Base-by-base conservation (phyloP, 2,329 filamentous ascomycete species). In the Onygena corvina region DNA sequence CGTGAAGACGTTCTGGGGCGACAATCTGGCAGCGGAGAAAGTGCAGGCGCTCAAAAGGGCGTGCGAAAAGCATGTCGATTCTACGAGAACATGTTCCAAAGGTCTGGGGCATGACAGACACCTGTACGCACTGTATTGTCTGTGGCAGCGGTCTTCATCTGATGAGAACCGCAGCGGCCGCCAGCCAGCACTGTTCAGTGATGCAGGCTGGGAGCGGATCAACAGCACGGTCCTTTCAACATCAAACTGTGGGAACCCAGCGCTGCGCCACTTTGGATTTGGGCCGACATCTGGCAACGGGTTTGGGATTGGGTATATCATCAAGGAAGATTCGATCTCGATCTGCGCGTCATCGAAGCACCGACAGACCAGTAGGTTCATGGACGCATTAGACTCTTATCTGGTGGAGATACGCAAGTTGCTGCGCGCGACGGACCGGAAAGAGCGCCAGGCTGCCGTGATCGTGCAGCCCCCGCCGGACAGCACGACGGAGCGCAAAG, bases 171-270 rank as follows among this genome's bases (percentile, higher is more conserved):
- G 56, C 25, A 70, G 71, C 30, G 55, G 61, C 23, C 62, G 59
- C 50, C 72, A 59, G 61, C 74, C 92, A 0, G 71, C 81, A 4
- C 76, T 98, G 50, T 98, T 96, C 65, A 81, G 83, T 44, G 92
- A 98, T 61, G 59, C 76, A 1, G 92, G 90, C 44, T 98, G 89
- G 88, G 90, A 96, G 66, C 89, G 85, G 63, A 78, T 95, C 56
- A 96, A 96, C 71, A 93, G 79, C 54, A 96, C 90, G 6, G 86
- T 96, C 55, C 73, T 98, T 33, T 94, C 86, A 4, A 96, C 92
- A 0, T 95, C 89, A n/a, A 98, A 98, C 72, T 98, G 92, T 67
- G 92, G 92, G 52, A 98, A 96, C 67, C 92, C 92, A 0, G 87
- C 84, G 0, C 79, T 98, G 14, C 81, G 92, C 1, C 90, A 96